phyloP scores from a whole-genome alignment of 2,329 filamentous ascomycete genomes.

The Hymenoscyphus infarciens region DNA sequence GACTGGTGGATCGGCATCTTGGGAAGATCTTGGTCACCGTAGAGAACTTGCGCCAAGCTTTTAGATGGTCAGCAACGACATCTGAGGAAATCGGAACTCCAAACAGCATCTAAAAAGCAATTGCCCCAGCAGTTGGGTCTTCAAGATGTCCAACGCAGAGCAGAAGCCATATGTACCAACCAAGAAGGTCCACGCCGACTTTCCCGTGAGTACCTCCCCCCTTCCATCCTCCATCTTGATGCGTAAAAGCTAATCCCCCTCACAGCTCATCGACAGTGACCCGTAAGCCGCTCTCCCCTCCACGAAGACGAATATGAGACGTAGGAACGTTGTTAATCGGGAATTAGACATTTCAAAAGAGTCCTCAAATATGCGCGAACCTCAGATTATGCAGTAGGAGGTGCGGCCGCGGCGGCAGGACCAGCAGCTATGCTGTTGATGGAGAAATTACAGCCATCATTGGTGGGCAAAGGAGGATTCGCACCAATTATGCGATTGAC shows the following conservation, averaged over 20 bases:
- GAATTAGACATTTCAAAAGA: constrained; percentile 77
- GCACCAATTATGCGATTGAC: constrained; percentile 77
- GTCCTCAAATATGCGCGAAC: constrained; percentile 83
- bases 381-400: constrained; percentile 75
- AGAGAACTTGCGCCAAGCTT: constrained; percentile 19
- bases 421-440: constrained; percentile 72
- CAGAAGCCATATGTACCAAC: constrained; percentile 60
- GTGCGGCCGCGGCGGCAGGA: constrained; percentile 63
- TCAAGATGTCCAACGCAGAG: constrained; percentile 37
- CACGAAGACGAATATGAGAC: constrained; percentile 9
- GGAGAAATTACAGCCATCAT: constrained; percentile 82
- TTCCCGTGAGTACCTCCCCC: constrained; percentile 63
- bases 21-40: constrained; percentile 11
- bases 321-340: constrained; percentile 30
- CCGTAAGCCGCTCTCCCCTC: constrained; percentile 61
- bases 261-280: constrained; percentile 96
- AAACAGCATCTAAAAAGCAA: constrained; percentile 22
- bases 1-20: constrained; percentile 2
- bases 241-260: constrained; percentile 32
- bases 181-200: constrained; percentile 78
- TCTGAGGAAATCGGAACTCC: constrained; percentile 9
- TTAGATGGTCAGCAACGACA: constrained; percentile 19
- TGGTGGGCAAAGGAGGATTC: constrained; percentile 79
- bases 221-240: not conserved
- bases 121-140: constrained; percentile 30